Percentiles rank a stretch among this genome's conserved stretches.
phyloP scores from a whole-genome alignment of 2,329 filamentous ascomycete species.

The Aspergillus glaucus region DNA sequence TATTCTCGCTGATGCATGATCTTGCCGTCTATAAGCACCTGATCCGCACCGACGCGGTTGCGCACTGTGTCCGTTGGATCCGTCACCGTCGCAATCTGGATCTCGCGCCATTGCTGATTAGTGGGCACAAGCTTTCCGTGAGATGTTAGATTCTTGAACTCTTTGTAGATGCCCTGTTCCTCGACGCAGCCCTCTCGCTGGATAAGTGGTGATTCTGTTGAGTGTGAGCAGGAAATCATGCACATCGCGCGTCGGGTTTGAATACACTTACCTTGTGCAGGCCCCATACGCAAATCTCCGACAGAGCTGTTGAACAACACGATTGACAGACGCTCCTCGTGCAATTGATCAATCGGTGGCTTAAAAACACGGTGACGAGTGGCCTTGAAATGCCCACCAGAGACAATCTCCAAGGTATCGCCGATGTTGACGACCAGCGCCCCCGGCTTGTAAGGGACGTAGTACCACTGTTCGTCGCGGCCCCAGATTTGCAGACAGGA shows the following conservation, averaged over 20 bases:
- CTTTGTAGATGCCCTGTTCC: conserved; percentile 41
- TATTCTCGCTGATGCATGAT: conserved; percentile 44
- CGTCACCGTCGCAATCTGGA: conserved; percentile 41
- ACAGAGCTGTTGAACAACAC: conserved; percentile 44
- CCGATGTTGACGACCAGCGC: conserved; percentile 48
- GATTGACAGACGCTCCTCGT: conserved; percentile 24
- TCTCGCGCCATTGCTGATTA: conserved; percentile 45
- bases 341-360: conserved; percentile 34
- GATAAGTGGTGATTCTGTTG: conserved; percentile 31
- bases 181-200: conserved; percentile 40
- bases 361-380: conserved; percentile 41
- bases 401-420: conserved; percentile 41
- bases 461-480: conserved; percentile 42
- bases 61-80: conserved; percentile 38
- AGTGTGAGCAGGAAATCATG: background rate
- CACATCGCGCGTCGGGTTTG: background rate
- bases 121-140: conserved; percentile 40
- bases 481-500: conserved; percentile 44
- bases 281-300: conserved; percentile 39
- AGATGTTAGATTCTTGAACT: conserved; percentile 40
- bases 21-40: conserved; percentile 40
- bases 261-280: conserved; percentile 25
- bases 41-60: conserved; percentile 39
- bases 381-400: conserved; percentile 44
- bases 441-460: conserved; percentile 38